phyloP scores from a whole-genome alignment of 805 yeast species.

The Myxozyma melibiosi region DNA sequence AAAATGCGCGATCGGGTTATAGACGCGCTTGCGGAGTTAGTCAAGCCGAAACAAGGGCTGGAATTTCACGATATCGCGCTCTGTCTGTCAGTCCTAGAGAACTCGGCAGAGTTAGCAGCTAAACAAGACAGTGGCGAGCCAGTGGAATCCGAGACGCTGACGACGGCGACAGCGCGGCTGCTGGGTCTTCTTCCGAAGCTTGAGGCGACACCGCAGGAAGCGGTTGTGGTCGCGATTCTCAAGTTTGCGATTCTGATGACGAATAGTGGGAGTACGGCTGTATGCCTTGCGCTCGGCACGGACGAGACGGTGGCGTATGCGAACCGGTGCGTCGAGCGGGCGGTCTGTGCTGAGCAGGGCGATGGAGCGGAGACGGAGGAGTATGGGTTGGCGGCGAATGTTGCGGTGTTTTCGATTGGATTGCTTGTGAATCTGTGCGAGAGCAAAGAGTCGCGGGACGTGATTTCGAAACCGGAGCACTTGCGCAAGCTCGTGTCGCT shows the following conservation, averaged over 20 bases:
- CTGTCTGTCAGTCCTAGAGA: constrained; percentile 14
- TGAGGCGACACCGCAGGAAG: not conserved
- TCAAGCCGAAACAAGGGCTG: not conserved
- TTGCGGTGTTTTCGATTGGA: constrained; percentile 26
- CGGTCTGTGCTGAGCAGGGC: not conserved
- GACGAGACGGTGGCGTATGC: not conserved
- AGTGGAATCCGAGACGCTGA: not conserved
- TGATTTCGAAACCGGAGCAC: not conserved
- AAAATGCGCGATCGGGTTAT: not conserved
- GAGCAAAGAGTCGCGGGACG: constrained; percentile 3
- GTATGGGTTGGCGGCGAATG: constrained; percentile 16
- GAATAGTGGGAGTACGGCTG: constrained; percentile 2
- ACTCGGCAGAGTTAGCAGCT: constrained; percentile 4
- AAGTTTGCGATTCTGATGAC: constrained; percentile 19
- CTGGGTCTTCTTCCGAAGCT: constrained; percentile 6
- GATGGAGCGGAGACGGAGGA: not conserved
- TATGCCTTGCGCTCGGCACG: constrained; percentile 5
- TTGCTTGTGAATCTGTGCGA: constrained; percentile 24
- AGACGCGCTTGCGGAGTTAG: not conserved
- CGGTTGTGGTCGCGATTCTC: constrained; percentile 10
- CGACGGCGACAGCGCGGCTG: not conserved
- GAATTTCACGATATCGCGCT: constrained; percentile 17
- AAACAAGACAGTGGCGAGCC: not conserved
- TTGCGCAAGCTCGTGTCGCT: not conserved
- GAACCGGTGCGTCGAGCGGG: not conserved